A percentile compares a stretch with the other conserved stretches of the same genome.
Conservation (phyloP, 495 filamentous ascomycete genomes). For the Hypoxylon rickii region DNA sequence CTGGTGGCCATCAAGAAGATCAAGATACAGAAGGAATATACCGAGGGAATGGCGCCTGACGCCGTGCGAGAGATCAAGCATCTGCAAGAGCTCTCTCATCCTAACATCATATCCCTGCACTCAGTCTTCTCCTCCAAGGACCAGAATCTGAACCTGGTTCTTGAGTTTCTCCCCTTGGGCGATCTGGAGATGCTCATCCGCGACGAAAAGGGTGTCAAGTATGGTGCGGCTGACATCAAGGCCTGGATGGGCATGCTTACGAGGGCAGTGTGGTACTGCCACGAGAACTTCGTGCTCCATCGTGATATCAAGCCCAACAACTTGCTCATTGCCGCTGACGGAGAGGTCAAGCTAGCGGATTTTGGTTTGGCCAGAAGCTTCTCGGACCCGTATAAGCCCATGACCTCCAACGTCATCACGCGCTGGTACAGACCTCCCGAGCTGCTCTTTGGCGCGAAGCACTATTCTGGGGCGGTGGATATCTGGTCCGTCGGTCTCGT, state of each 20-base stretch:
- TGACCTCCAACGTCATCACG: conserved; percentile 96
- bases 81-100: conserved; percentile 92
- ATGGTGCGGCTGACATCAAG: conserved; percentile 82
- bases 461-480: conserved; percentile 90
- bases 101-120: conserved; percentile 90
- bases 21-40: conserved; percentile 82
- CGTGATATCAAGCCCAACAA: conserved; percentile 99
- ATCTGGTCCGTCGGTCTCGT: conserved; percentile 95
- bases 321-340: conserved; percentile 87
- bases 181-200: conserved; percentile 94
- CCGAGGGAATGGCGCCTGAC: conserved; percentile 88
- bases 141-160: conserved; percentile 86
- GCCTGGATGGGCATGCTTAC: conserved; percentile 97
- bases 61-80: conserved; percentile 94
- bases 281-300: conserved; percentile 91
- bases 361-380: conserved; percentile 92
- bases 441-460: conserved; percentile 83
- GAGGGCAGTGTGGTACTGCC: conserved; percentile 95
- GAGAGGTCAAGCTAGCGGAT: conserved; percentile 94
- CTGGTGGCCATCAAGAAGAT: conserved; percentile 98
- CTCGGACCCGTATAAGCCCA: conserved; percentile 81
- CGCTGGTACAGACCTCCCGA: conserved; percentile 96
- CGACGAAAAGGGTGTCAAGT: conserved; percentile 70
- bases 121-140: conserved; percentile 92
- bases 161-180: conserved; percentile 88